Percentiles rank a stretch among this genome's conserved stretches.
Evolutionary conservation across 768 basidiomycete genomes (phyloP).

Genomic region (Suillus paluster): DNA sequence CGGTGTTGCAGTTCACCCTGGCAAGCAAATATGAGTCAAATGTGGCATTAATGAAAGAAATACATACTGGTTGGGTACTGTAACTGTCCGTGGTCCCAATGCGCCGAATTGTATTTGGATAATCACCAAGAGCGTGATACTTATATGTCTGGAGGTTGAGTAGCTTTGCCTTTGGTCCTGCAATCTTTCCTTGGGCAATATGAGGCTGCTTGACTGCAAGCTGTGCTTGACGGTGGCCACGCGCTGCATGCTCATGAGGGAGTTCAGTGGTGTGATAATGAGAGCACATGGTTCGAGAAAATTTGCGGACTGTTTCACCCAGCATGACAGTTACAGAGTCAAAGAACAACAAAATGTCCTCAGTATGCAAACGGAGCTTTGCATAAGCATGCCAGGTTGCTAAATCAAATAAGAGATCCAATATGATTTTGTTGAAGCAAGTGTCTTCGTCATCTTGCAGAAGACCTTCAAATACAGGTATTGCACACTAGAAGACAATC

Average conservation of each 20-base stretch:
- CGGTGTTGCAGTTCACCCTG: slow-evolving; percentile 45
- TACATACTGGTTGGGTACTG: slow-evolving; percentile 34
- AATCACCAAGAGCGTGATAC: slow-evolving; percentile 17
- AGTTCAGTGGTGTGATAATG: slow-evolving; percentile 33
- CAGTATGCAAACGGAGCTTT: slow-evolving; percentile 23
- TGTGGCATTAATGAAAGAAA: slow-evolving; percentile 9
- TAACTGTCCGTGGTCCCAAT: slow-evolving; percentile 42
- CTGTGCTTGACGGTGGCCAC: slow-evolving; percentile 18
- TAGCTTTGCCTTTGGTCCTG: background rate
- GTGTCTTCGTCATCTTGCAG: slow-evolving; percentile 5
- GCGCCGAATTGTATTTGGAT: slow-evolving; percentile 5
- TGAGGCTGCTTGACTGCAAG: slow-evolving; percentile 18
- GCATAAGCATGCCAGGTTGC: slow-evolving; percentile 20
- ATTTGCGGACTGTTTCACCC: slow-evolving; percentile 27
- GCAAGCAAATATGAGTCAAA: background rate
- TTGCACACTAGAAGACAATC: slow-evolving; percentile 24
- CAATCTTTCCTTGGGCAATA: slow-evolving; percentile 28
- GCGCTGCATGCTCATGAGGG: slow-evolving; percentile 29
- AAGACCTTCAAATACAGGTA: slow-evolving; percentile 39
- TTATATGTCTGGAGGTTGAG: slow-evolving; percentile 17
- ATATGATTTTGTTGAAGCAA: slow-evolving; percentile 6
- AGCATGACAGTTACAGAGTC: slow-evolving; percentile 22
- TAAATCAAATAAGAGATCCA: slow-evolving; percentile 12
- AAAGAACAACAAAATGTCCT: slow-evolving; percentile 23
- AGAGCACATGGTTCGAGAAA: slow-evolving; percentile 22